Evolutionary conservation across 495 filamentous ascomycete genomes (phyloP).

Genomic region (Tuber umbilicatum): DNA sequence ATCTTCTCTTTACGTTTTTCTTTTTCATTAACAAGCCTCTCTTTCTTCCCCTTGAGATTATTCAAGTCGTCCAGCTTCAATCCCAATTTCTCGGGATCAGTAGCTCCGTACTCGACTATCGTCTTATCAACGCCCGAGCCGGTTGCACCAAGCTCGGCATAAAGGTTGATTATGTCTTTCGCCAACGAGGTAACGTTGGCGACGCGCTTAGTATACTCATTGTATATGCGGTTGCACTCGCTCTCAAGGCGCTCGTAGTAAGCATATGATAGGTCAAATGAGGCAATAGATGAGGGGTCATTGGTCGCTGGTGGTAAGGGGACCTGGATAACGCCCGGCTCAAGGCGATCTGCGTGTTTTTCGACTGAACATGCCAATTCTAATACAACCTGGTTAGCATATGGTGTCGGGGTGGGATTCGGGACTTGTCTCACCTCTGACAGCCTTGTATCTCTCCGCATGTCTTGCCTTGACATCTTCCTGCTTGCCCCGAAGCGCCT

Average conservation of each 20-base stretch:
- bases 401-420: neutral
- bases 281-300: slow-evolving; percentile 65
- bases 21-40: slow-evolving; percentile 91
- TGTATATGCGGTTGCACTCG: slow-evolving; percentile 88
- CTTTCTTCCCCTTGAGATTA: slow-evolving; percentile 62
- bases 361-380: slow-evolving; percentile 89
- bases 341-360: slow-evolving; percentile 90
- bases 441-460: slow-evolving; percentile 82
- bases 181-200: slow-evolving; percentile 63
- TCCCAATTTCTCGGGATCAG: slow-evolving; percentile 86
- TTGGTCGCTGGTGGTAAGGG: slow-evolving; percentile 71
- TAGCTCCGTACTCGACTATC: slow-evolving; percentile 81
- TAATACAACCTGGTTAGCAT: slow-evolving; percentile 43
- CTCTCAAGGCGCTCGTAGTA: slow-evolving; percentile 81
- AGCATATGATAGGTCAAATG: slow-evolving; percentile 80
- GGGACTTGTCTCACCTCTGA: slow-evolving; percentile 63
- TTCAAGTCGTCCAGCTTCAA: slow-evolving; percentile 78
- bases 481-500: slow-evolving; percentile 77
- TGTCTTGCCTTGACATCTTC: slow-evolving; percentile 70
- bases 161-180: slow-evolving; percentile 85
- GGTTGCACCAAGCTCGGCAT: slow-evolving; percentile 89
- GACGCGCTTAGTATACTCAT: slow-evolving; percentile 82
- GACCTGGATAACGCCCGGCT: slow-evolving; percentile 73
- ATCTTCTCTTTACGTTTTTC: slow-evolving; percentile 73
- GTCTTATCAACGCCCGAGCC: slow-evolving; percentile 81